Evolutionary conservation across 1,139 yeast genomes (phyloP).

Genomic region (Debaryomyces coudertii): DNA sequence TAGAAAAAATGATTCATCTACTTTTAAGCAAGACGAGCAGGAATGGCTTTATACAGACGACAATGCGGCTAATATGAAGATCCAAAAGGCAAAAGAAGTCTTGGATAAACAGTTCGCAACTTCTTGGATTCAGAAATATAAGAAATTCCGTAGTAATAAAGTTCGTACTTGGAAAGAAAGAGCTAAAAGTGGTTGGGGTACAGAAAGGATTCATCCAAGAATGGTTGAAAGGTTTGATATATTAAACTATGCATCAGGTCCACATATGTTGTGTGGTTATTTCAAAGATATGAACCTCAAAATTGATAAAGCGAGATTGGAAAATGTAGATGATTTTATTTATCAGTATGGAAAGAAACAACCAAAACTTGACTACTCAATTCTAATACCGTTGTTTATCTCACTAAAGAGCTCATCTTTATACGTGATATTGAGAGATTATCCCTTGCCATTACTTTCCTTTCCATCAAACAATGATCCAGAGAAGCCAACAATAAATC

Average conservation of each 20-base stretch:
- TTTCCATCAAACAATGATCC: constrained; percentile 39
- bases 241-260: constrained; percentile 39
- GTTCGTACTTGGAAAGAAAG: constrained; percentile 31
- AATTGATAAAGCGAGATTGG: constrained; percentile 32
- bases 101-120: constrained; percentile 55
- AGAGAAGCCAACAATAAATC: constrained; percentile 30
- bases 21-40: not conserved
- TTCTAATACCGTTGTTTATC: constrained; percentile 39
- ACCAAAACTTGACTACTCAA: constrained; percentile 44
- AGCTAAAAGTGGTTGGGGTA: constrained; percentile 38
- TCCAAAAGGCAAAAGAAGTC: constrained; percentile 38
- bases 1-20: not conserved
- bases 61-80: constrained; percentile 31
- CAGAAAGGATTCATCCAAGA: constrained; percentile 33
- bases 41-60: constrained; percentile 13
- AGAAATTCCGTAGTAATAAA: constrained; percentile 29
- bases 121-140: constrained; percentile 65
- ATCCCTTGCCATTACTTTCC: constrained; percentile 45
- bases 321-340: constrained; percentile 41
- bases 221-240: constrained; percentile 41
- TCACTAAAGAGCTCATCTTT: constrained; percentile 36
- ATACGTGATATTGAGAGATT: constrained; percentile 40
- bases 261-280: constrained; percentile 36
- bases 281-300: constrained; percentile 36
- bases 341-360: constrained; percentile 43